phyloP scores from a whole-genome alignment of 352 stramenopile genomes.

The Phytophthora citrophthora region DNA sequence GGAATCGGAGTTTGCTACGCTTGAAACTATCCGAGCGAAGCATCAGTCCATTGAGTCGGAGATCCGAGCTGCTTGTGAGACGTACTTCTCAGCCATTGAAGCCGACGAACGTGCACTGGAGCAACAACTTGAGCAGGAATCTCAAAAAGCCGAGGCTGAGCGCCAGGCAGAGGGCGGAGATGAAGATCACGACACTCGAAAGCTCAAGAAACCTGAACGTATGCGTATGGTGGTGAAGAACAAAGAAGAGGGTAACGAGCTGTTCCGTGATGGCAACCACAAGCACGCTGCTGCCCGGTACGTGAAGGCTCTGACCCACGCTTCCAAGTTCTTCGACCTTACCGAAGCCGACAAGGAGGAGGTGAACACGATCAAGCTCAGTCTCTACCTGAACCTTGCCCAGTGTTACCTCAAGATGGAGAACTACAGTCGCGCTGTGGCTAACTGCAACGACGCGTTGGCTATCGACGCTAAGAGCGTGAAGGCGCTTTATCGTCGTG shows the following conservation, averaged over 20 bases:
- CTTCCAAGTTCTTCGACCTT: slow-evolving; percentile 94
- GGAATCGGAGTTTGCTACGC: slow-evolving; percentile 75
- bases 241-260: slow-evolving; percentile 95
- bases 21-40: slow-evolving; percentile 59
- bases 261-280: slow-evolving; percentile 93
- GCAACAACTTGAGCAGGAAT: slow-evolving; percentile 80
- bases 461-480: slow-evolving; percentile 72
- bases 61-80: slow-evolving; percentile 54
- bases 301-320: slow-evolving; percentile 91
- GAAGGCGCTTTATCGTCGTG: slow-evolving; percentile 90
- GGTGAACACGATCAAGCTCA: slow-evolving; percentile 90
- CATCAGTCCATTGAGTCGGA: slow-evolving; percentile 62
- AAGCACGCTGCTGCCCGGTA: slow-evolving; percentile 90
- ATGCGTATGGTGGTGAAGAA: slow-evolving; percentile 95
- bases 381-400: slow-evolving; percentile 92
- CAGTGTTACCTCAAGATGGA: slow-evolving; percentile 96
- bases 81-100: slow-evolving; percentile 76
- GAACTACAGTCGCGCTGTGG: slow-evolving; percentile 80
- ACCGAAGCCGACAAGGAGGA: slow-evolving; percentile 80
- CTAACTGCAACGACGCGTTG: slow-evolving; percentile 89
- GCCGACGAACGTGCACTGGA: slow-evolving; percentile 71
- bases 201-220: slow-evolving; percentile 93
- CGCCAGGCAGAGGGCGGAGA: slow-evolving; percentile 70
- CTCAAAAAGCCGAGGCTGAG: slow-evolving; percentile 73
- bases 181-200: slow-evolving; percentile 93